phyloP scores from a whole-genome alignment of 306 rosid species.

The peach (Prunus persica) region Prunus_persica_NCBIv2 NC_034010.1:12171001-12171500 shows the following conservation, averaged over 20 bases:
- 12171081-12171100: conserved; percentile 72
- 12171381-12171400: conserved; percentile 95
- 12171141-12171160: conserved; percentile 47
- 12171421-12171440: conserved; percentile 65
- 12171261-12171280: conserved; percentile 84
- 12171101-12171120: conserved; percentile 56
- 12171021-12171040: conserved; percentile 94
- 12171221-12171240: conserved; percentile 57
- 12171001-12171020: conserved; percentile 84
- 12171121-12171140: conserved; percentile 52
- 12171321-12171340: conserved; percentile 45
- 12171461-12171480: conserved; percentile 69
- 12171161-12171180: conserved; percentile 63
- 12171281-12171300: conserved; percentile 97
- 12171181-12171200: conserved; percentile 46
- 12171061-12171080: conserved; percentile 76
- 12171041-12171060: conserved; percentile 72
- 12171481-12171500: conserved; percentile 86
- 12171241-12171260: conserved; percentile 34
- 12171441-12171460: conserved; percentile 90
- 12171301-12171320: conserved; percentile 96
- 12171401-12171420: conserved; percentile 60
- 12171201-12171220: conserved; percentile 63
- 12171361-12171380: conserved; percentile 45
- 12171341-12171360: conserved; percentile 50